Conservation (phyloP, 1,284 basidiomycete species). For the Ceratobasidium sp. region DNA sequence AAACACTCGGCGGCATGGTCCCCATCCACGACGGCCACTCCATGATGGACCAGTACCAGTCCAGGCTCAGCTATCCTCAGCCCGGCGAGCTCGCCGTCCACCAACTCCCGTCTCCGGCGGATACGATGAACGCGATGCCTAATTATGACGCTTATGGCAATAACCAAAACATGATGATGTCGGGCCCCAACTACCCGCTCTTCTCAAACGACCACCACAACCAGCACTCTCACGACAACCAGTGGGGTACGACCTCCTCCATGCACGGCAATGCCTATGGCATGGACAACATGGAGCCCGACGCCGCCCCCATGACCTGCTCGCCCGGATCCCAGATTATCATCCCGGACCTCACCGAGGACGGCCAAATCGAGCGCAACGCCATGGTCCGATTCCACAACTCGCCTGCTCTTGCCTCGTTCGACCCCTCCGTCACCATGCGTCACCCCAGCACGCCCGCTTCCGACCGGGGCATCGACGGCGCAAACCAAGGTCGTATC, state of each 20-base stretch:
- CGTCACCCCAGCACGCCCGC: constrained; percentile 45
- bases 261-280: constrained; percentile 31
- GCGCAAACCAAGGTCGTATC: not conserved
- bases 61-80: constrained; percentile 34
- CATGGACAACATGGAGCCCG: constrained; percentile 24
- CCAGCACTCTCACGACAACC: constrained; percentile 35
- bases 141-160: constrained; percentile 37
- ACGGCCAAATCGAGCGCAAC: constrained; percentile 24
- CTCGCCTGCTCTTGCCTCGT: constrained; percentile 18
- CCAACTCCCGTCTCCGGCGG: constrained; percentile 43
- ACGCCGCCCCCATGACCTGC: constrained; percentile 36
- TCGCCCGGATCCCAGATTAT: constrained; percentile 43
- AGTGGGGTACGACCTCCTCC: constrained; percentile 22
- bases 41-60: constrained; percentile 39
- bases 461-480: constrained; percentile 8
- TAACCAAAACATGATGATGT: constrained; percentile 44
- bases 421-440: constrained; percentile 43
- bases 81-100: constrained; percentile 37
- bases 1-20: constrained; percentile 41
- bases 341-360: constrained; percentile 38
- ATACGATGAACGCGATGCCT: constrained; percentile 44
- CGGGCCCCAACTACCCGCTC: constrained; percentile 31
- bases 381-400: constrained; percentile 42
- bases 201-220: constrained; percentile 33
- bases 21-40: constrained; percentile 11